A percentile compares a stretch with the other conserved stretches of the same genome.
Conservation (phyloP, 257 asterid species). For the Solanum pinnatisectum region DNA sequence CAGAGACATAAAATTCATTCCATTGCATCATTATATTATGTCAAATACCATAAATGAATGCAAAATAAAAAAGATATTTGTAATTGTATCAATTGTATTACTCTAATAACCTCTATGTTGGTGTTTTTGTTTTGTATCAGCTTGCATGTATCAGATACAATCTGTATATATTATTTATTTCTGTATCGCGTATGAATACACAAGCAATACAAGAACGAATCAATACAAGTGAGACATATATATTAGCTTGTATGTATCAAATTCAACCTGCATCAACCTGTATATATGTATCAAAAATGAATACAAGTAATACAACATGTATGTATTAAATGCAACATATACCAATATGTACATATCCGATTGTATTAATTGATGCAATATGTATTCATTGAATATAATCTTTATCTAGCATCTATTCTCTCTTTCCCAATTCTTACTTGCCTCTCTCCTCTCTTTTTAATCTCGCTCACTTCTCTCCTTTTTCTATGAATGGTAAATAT, state of each 20-base stretch:
- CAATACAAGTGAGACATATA: too few species aligned
- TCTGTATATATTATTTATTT: too few species aligned
- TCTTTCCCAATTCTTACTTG: too few species aligned
- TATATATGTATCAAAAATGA: not conserved
- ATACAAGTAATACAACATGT: not conserved
- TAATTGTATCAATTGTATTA: not conserved
- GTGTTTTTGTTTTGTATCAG: not conserved
- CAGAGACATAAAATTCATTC: too few species aligned
- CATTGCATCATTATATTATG: not conserved
- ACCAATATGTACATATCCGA: not conserved
- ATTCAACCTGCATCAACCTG: not conserved
- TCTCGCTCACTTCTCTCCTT: not conserved
- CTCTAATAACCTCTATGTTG: not conserved
- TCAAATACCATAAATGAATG: not conserved
- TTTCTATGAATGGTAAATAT: not conserved
- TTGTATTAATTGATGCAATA: not conserved
- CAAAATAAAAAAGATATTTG: not conserved
- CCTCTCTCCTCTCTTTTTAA: not conserved
- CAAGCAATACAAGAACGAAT: not conserved
- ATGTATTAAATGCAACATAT: not conserved
- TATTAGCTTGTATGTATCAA: not conserved
- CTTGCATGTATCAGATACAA: not conserved
- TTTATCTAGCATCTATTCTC: not conserved
- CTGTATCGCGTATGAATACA: not conserved
- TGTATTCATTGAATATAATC: not conserved